Base-by-base conservation (phyloP, 2,329 filamentous ascomycete species). In the Apiospora sp. region DNA sequence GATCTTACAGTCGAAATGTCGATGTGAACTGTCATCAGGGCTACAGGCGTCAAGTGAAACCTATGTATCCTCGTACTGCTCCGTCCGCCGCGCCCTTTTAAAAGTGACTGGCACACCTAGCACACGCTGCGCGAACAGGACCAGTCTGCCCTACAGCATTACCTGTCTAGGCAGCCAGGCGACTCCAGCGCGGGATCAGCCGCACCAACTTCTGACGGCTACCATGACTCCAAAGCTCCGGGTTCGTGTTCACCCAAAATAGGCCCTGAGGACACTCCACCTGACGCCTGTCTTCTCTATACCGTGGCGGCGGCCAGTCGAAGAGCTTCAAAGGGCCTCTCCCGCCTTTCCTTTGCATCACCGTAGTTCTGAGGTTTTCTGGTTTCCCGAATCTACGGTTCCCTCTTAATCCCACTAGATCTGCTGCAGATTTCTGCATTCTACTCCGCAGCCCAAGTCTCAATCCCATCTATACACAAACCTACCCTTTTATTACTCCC, bases 231-330 rank as follows among this genome's bases (percentile, higher is more conserved):
- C 77, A 75, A 76, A 74, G 71, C 71, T 75, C 72, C 73, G 74
- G 49, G 67, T 69, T 71, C 49, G 48, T 61, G 41, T 67, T 69
- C 70, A 71, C 51, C 46, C 64, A 49, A 22, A 67, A 70, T 51
- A 72, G 71, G 69, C 80, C 80, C 74, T 78, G 74, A 77, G 80
- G 76, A 76, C 77, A 76, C 73, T 77, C 78, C 80, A 80, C 79
- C 79, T 81, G 80, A 81, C 77, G 46, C 68, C 68, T 72, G 71
- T 74, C 70, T 68, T 71, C 72, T 72, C 71, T 49, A 34, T 68
- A 73, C 43, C 71, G 73, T 72, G 73, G 72, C 69, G 73, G 61
- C 71, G 74, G 71, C 72, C 74, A 49, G 70, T 75, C 72, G 72
- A 75, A 73, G 73, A 71, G 73, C 74, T 71, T 70, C 74, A 74